Evolutionary conservation across 1,284 basidiomycete species (phyloP).

Genomic region (Trichosporon sp.): DNA sequence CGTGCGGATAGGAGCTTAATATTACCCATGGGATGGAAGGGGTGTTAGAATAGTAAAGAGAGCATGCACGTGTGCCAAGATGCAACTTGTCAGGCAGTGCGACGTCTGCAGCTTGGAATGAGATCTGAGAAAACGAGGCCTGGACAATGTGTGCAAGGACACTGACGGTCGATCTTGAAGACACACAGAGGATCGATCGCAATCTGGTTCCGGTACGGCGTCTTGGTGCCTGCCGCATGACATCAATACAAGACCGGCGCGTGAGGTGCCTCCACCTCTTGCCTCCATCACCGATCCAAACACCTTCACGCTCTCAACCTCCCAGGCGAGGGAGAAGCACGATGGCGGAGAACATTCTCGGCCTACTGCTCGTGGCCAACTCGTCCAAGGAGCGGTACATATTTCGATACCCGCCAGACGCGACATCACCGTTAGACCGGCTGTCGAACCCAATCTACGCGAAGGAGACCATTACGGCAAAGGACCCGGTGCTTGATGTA

Average conservation of each 20-base stretch:
- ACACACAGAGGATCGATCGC: background rate
- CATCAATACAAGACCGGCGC: background rate
- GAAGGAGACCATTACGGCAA: slow-evolving; percentile 47
- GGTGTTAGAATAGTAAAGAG: slow-evolving; percentile 18
- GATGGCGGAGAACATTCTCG: slow-evolving; percentile 55
- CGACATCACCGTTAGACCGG: slow-evolving; percentile 47
- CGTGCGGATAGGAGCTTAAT: slow-evolving; percentile 10
- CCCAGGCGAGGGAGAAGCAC: background rate
- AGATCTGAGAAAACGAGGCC: background rate
- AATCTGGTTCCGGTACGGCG: slow-evolving; percentile 15
- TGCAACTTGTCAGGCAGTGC: background rate
- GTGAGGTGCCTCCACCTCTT: background rate
- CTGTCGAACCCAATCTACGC: slow-evolving; percentile 52
- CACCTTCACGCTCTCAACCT: background rate
- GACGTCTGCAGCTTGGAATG: slow-evolving; percentile 3
- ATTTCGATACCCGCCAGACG: slow-evolving; percentile 53
- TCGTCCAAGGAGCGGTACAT: slow-evolving; percentile 47
- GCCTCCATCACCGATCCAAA: background rate
- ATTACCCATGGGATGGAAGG: background rate
- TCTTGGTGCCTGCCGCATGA: background rate
- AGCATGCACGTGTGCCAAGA: slow-evolving; percentile 17
- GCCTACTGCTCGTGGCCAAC: slow-evolving; percentile 51
- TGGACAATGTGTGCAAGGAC: background rate
- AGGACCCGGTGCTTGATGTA: slow-evolving; percentile 36
- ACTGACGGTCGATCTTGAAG: background rate